Evolutionary conservation across 164 flowering plant species (phyloP), one percentile per base, ranked within the genome.

Genomic region (Kingdonia uniflora): DNA sequence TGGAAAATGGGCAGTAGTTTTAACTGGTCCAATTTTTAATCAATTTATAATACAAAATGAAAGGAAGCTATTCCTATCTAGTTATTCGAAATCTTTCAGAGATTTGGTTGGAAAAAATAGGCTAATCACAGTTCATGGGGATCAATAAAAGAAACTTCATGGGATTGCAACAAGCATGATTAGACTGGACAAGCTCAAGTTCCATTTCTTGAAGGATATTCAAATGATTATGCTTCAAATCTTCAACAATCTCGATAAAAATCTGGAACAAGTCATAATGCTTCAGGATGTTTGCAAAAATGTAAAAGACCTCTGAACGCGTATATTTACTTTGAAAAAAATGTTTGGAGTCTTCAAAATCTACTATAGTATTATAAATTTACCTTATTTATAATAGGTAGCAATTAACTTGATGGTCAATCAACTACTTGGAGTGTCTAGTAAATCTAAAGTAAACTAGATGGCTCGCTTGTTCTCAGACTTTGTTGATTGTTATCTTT

Each of bases 71-170:
- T 87, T 87, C 64, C 74, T 76, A 60, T 87, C 96, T 2, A 80
- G 87, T 55, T 87, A 87, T 58, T 94, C 96, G 1, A 84, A 79
- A 56, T 82, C 96, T 5, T 87, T 87, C 65, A 66, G 84, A 48
- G 89, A 87, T 47, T 67, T 87, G 72, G 96, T 87, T 0, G 96
- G 96, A 1, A 82, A 75, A 57, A 75, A 87, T 63, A 94, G 96
- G 0, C 75, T 87, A 33, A 87, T 87, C 66, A 81, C 85, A 0
- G 79, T 74, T 12, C 90, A 87, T 29, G 96, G 96, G 26, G 90
- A 84, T 52, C 84, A 84, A 41, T 94, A 87, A 33, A 74, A 83
- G 64, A 74, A 65, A 58, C 86, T 87, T 19, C 96, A 87, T 38
- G 70, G 74, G 2, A 82, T 84, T 12, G 87, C 96, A 1, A 69